Evolutionary conservation across 2,329 filamentous ascomycete species (phyloP), one percentile per base, ranked within the genome.

Genomic region (Fulvia fulva): DNA sequence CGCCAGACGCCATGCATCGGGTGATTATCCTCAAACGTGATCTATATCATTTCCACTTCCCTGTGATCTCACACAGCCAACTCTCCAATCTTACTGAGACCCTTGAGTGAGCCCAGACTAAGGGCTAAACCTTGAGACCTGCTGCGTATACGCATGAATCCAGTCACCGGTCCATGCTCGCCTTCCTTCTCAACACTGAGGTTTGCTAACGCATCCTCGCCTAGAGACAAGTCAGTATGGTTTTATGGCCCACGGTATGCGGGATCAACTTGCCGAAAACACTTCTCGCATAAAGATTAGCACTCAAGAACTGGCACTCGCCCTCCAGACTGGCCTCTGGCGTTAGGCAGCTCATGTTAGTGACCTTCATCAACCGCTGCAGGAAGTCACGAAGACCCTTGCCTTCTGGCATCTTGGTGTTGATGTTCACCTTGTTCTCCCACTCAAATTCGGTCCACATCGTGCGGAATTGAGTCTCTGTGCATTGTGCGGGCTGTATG

Each of bases 381-480:
- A 99, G 79, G 84, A 99, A 99, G 21, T 95, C 91, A 51, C 93
- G 86, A 61, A 99, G 81, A 26, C 85, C 88, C 80, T 93, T 96
- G 66, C 90, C 91, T n/a, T 66, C 61, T 21, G 67, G 67, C 69
- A 74, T 69, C 81, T 97, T 97, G 64, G 90, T 95, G 78, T 97
- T 97, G 79, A 99, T 97, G 79, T 99, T 99, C 76, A 99, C 93
- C 84, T 99, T 99, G 80, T 99, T 99, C 81, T 99, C 94, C 94
- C 94, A 99, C 74, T 99, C 94, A 67, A 99, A 99, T 73, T 99
- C 94, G 37, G 94, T 99, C 94, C 94, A 99, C 94, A 99, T 99
- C n/a, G 91, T 96, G 60, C 94, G 86, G 87, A 99, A 99, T 71
- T 97, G 91, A 11, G 93, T 97, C 80, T 99, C 94, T 4, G 91